Evolutionary conservation across 2,329 filamentous ascomycete genomes (phyloP), one percentile per base, ranked within the genome.

Genomic region (Aspergillus amoenus): DNA sequence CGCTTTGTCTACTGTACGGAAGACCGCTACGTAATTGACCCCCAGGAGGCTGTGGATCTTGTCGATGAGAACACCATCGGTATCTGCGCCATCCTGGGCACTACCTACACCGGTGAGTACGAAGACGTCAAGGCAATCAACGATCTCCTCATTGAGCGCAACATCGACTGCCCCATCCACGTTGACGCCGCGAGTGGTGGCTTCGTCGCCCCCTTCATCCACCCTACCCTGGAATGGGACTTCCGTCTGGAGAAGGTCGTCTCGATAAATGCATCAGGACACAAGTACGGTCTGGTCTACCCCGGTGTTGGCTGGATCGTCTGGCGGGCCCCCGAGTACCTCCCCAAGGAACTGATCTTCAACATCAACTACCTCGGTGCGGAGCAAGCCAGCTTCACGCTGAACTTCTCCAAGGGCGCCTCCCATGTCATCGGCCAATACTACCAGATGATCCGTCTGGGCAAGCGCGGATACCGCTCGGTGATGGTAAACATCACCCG

Each of bases 321-420:
- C 64, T 97, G 93, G 92, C 86, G 93, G 47, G 84, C 86, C 40
- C 84, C 90, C 50, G 88, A 94, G 73, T 94, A 82, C 76, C 83
- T 96, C 3, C 93, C 93, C 7, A 83, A 93, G 71, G 93, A 97
- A 69, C 87, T 97, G 21, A 91, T 97, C 68, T 97, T 97, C 85
- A 97, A 96, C 82, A 97, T 97, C 84, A 97, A 97, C 83, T 97
- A 97, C 78, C 88, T 97, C 5, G 93, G 93, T 49, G 93, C 93
- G 11, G 91, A 97, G 71, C 93, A 97, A 74, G 89, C 92, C 2
- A 96, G 91, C 3, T 97, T 97, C 79, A 97, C 93, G 0, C 86
- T 97, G 58, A 97, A 97, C 82, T 97, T 97, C 81, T 95, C 90
- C 71, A 96, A 96, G 75, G 93, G 93, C 56, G 93, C 93, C 12